Conservation (phyloP, 306 rosid genomes). For the Lathyrus oleraceus region DNA sequence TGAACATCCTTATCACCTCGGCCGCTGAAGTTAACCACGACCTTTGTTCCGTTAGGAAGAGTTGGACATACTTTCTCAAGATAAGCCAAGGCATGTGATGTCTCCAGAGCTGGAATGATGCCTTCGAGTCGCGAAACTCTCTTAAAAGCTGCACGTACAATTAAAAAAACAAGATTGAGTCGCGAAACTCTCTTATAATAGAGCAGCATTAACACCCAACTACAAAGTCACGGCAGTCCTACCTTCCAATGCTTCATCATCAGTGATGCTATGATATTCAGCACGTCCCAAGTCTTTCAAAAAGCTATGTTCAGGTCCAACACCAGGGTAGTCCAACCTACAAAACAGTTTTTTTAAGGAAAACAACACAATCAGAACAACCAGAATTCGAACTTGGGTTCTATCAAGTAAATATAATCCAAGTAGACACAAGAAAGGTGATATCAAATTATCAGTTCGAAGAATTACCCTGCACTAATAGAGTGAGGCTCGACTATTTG, state of each 20-base stretch:
- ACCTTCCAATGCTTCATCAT: conserved; percentile 96
- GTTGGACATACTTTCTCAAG: conserved; percentile 80
- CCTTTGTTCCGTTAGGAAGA: conserved; percentile 71
- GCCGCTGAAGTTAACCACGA: conserved; percentile 89
- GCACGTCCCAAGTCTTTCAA: conserved; percentile 88
- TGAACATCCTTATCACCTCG: conserved; percentile 97
- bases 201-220: conserved; percentile 18
- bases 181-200: not conserved
- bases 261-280: conserved; percentile 77
- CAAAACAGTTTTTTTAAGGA: conserved; percentile 30
- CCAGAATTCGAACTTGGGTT: not conserved
- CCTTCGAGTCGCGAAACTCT: conserved; percentile 86
- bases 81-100: conserved; percentile 94
- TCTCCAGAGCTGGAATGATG: conserved; percentile 94
- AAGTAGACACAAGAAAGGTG: conserved; percentile 18
- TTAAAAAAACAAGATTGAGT: not conserved
- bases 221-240: conserved; percentile 28
- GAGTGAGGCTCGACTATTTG: conserved; percentile 97
- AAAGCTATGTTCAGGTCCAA: conserved; percentile 96
- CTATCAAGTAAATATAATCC: no score
- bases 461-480: conserved; percentile 88
- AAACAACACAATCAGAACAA: conserved; percentile 28
- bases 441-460: not conserved
- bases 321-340: conserved; percentile 99
- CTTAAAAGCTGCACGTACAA: conserved; percentile 65